Percentiles rank a stretch among this genome's conserved stretches.
These are phyloP conservation scores for Penicillium sp. DNA, from an alignment of 2,329 filamentous ascomycete species.

Conservation along the genomic window DNA sequence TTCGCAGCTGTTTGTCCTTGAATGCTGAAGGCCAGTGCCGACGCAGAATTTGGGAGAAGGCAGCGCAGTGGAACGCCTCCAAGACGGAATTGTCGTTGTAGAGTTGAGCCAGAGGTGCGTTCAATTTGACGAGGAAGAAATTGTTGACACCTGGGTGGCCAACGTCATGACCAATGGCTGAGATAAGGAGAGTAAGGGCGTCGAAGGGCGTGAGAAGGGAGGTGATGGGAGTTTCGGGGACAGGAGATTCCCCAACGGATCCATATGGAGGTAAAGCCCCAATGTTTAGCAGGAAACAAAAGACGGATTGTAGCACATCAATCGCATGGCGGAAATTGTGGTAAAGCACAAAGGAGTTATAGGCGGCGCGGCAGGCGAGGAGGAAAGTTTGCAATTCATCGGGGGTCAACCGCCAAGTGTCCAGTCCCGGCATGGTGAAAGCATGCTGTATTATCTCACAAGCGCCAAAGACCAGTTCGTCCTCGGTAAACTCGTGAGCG, in stretches of 20 bases:
- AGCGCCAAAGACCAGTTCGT: conserved; percentile 84
- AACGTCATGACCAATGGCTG: conserved; percentile 97
- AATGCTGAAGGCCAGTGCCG: conserved; percentile 87
- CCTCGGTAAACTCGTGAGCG: conserved; percentile 83
- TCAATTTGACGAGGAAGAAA: conserved; percentile 86
- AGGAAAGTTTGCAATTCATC: conserved; percentile 82
- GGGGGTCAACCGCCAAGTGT: conserved; percentile 75
- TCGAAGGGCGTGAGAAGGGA: conserved; percentile 80
- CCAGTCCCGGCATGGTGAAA: conserved; percentile 74
- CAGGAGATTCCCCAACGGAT: conserved; percentile 31
- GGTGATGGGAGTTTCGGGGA: conserved; percentile 63
- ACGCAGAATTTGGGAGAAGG: conserved; percentile 91
- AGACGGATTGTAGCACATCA: conserved; percentile 90
- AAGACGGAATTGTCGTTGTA: conserved; percentile 97
- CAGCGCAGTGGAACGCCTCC: conserved; percentile 95
- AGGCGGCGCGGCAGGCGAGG: conserved; percentile 84
- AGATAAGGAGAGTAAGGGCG: conserved; percentile 81
- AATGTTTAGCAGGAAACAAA: conserved; percentile 81
- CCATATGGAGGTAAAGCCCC: conserved; percentile 71
- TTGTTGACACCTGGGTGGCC: conserved; percentile 98
- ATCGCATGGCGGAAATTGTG: conserved; percentile 98
- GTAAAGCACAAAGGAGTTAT: conserved; percentile 94
- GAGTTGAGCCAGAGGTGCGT: conserved; percentile 86
- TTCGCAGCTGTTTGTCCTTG: conserved; percentile 73
- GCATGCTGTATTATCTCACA: conserved; percentile 88